A percentile compares a stretch with the other conserved stretches of the same genome.
These are phyloP conservation scores for Amaranthus hypochondriacus DNA, from an alignment of 148 eudicot genomes.

Conservation along the genomic window DNA sequence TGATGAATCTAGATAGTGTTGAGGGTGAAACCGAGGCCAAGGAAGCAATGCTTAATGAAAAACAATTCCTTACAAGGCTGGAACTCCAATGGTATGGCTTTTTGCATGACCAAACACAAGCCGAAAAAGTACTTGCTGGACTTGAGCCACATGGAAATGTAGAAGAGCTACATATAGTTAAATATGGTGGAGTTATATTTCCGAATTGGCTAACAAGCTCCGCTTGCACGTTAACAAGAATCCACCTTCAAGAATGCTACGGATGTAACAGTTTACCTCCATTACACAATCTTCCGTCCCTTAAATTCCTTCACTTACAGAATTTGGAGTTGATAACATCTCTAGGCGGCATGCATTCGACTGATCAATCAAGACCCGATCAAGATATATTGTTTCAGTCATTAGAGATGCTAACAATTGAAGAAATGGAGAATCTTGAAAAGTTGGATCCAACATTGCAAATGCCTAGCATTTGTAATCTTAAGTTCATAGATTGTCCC, in stretches of 20 bases:
- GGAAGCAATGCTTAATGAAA: no score
- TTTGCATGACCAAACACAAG: not conserved
- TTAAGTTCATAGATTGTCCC: not conserved
- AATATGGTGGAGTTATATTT: not conserved
- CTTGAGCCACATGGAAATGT: not conserved
- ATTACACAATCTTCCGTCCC: not conserved
- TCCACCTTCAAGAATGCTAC: not conserved
- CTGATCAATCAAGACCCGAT: no score
- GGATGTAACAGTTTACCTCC: not conserved
- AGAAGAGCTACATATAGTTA: not conserved
- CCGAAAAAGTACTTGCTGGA: not conserved
- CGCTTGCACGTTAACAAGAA: not conserved
- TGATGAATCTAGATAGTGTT: no score
- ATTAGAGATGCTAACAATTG: not conserved
- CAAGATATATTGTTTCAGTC: not conserved
- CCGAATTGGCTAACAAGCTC: not conserved
- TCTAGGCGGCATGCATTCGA: not conserved
- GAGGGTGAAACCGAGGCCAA: no score
- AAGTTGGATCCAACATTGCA: not conserved
- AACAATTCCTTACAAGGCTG: no score
- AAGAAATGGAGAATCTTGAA: not conserved
- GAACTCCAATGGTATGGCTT: no score
- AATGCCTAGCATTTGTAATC: not conserved
- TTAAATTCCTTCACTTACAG: not conserved
- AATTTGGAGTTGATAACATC: not conserved